Conservation (phyloP, 1,139 yeast species). For the Geotrichum phurueaensis region DNA sequence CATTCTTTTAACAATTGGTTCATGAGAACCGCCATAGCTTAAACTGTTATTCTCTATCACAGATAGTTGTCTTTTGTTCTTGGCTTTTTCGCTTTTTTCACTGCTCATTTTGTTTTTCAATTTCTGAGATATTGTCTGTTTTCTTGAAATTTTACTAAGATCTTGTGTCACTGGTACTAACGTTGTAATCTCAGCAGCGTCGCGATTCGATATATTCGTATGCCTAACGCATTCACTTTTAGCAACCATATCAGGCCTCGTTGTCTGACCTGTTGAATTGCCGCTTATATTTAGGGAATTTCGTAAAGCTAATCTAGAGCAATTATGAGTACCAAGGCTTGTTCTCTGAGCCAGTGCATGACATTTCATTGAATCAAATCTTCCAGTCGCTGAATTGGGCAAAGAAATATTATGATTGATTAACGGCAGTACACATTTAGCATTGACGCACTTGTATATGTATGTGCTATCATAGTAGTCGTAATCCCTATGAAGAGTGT, state of each 20-base stretch:
- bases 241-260: not conserved
- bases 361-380: not conserved
- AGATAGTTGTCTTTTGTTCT: not conserved
- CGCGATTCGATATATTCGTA: not conserved
- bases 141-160: not conserved
- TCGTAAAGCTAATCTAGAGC: not conserved
- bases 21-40: not conserved
- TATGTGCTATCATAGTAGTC: not conserved
- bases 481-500: not conserved
- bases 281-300: not conserved
- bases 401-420: not conserved
- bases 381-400: not conserved
- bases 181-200: not conserved
- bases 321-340: not conserved
- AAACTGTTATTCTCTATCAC: not conserved
- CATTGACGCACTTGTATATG: not conserved
- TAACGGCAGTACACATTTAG: not conserved
- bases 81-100: not conserved
- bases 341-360: not conserved
- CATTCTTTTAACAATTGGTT: not conserved
- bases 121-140: not conserved
- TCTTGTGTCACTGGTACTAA: not conserved
- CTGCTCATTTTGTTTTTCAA: not conserved
- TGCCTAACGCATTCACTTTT: not conserved
- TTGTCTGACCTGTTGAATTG: not conserved